Base-by-base conservation (phyloP, 306 rosid species). In the Echinosophora koreensis region DNA sequence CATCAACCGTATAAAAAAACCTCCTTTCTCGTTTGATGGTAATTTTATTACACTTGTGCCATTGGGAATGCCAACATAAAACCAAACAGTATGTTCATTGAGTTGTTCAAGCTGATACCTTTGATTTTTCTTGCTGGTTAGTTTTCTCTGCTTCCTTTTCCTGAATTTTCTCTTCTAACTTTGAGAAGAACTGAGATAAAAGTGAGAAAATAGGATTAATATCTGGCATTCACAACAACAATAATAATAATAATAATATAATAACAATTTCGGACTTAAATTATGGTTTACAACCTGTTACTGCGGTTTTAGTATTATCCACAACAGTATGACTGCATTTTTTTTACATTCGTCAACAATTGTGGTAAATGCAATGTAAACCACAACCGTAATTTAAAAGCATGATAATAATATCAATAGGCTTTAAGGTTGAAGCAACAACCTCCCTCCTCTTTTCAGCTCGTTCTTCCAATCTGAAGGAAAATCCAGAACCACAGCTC, bases 401-500 rank as follows among this genome's bases (percentile, higher is more conserved):
- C 41, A 37, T 37, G 7, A 5, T 64, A 37, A 38, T 41, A n/a
- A 27, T 4, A 67, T 59, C n/a, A 60, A 81, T 16, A 54, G 34
- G 74, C 37, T 41, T 41, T 18, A 78, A 35, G 64, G 76, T 50
- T 74, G 49, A 37, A 54, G 74, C 39, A 82, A 66, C 37, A 42
- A 95, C 97, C 99, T 95, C 97, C 86, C 84, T 95, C 82, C 99
- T 82, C 76, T 95, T 95, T 74, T 93, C 99, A 14, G 97, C 99
- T 51, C 99, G 89, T 82, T 95, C 97, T 68, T 89, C 93, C 96
- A 91, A 81, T 81, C 96, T 84, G 88, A 74, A 95, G 73, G 97
- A 85, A 86, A 92, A 90, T 51, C 92, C 92, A 11, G 85, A 74
- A 78, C 83, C 91, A 27, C 83, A 83, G 89, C 78, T 84, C 83